Evolutionary conservation across 768 basidiomycete species (phyloP), one percentile per base, ranked within the genome.

Genomic region (Cystofilobasidium ferigula): DNA sequence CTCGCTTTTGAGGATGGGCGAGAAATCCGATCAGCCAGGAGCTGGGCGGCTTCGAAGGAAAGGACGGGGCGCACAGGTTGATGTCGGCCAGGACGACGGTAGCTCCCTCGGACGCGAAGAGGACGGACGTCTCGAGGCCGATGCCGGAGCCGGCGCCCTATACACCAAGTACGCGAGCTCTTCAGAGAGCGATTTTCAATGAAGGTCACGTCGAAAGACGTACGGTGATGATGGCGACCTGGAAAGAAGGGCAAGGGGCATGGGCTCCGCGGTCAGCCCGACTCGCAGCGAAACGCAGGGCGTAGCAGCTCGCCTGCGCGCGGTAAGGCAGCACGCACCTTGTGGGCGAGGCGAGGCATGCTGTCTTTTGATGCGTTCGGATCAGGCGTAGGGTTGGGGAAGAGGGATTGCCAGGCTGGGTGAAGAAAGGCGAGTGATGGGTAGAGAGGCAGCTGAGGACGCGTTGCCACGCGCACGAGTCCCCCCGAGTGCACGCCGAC

Each of bases 21-120:
- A 51, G 48, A 34, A 22, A 26, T 2, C 22, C 18, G 7, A 16
- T 58, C 26, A 10, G 36, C 22, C 14, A 26, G 30, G 24, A 48
- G 60, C 40, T 16, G n/a, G 22, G 26, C 32, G 24, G 16, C 5
- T 42, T 12, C 40, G 40, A 20, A 16, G 7, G 26, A 32, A 5
- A 18, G 24, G 30, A 22, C 16, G 8, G 35, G 22, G 61, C 65
- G 36, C 14, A 67, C 65, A 84, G 70, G 76, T 92, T 95, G 75
- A 98, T 84, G 75, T 99, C 95, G 38, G 85, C 87, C 51, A 93
- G 82, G 51, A 97, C 74, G 68, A 98, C 84, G 71, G 86, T 83
- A n/a, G 91, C 91, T 30, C 94, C 93, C 76, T 99, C 95, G 69
- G 83, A 82, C 1, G 94, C 94, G 75, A 99, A 99, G 54, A 97